Conservation (phyloP, 2,329 filamentous ascomycete species). For the Atkinsonella texensis region DNA sequence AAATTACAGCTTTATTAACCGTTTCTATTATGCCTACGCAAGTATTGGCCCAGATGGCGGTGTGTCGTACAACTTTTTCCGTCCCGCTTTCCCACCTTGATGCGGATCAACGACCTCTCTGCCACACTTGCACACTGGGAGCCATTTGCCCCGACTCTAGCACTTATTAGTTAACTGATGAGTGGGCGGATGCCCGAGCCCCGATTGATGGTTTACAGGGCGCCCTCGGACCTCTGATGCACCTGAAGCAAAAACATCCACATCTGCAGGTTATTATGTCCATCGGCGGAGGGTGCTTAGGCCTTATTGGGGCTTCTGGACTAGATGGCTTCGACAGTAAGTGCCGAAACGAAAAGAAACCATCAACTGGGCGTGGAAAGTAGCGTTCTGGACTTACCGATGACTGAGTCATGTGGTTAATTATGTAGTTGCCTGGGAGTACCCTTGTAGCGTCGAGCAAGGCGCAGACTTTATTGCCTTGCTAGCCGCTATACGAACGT, state of each 20-base stretch:
- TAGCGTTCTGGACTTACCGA: neutral
- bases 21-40: slow-evolving; percentile 76
- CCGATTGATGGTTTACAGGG: slow-evolving; percentile 60
- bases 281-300: slow-evolving; percentile 53
- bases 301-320: slow-evolving; percentile 57
- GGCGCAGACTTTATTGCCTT: slow-evolving; percentile 60
- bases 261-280: slow-evolving; percentile 67
- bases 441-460: slow-evolving; percentile 53
- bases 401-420: neutral
- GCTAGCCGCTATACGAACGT: slow-evolving; percentile 51
- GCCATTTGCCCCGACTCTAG: slow-evolving; percentile 14
- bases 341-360: slow-evolving; percentile 8
- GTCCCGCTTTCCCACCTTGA: no score
- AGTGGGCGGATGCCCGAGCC: slow-evolving; percentile 62
- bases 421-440: slow-evolving; percentile 66
- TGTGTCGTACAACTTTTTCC: slow-evolving; percentile 27
- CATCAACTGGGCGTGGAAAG: no score
- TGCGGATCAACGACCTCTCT: neutral
- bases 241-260: slow-evolving; percentile 58
- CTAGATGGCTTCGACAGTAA: slow-evolving; percentile 55
- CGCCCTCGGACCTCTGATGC: slow-evolving; percentile 60
- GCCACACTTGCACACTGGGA: neutral
- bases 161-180: slow-evolving; percentile 55
- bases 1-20: slow-evolving; percentile 65
- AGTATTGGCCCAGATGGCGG: slow-evolving; percentile 60